These are phyloP conservation scores for Starmera amethionina DNA, from an alignment of 805 yeast species.

Conservation along the genomic window DNA sequence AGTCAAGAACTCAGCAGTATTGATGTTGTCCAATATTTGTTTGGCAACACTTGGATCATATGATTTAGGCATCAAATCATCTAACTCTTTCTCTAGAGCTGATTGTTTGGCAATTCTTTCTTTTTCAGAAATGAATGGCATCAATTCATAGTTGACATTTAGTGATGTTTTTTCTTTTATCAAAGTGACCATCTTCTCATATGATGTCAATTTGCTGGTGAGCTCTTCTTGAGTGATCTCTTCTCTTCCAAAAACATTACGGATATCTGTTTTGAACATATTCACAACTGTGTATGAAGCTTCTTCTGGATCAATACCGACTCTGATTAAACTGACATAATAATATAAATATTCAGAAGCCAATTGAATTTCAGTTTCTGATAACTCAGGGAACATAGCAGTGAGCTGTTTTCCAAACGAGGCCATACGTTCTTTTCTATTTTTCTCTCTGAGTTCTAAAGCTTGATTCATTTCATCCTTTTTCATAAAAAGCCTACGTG, in stretches of 20 bases:
- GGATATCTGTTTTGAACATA: slow-evolving; percentile 34
- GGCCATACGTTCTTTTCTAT: slow-evolving; percentile 23
- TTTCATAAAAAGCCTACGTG: slow-evolving; percentile 56
- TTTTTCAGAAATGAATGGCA: slow-evolving; percentile 26
- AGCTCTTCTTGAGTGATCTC: slow-evolving; percentile 23
- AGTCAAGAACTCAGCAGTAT: no score
- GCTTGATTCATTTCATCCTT: slow-evolving; percentile 39
- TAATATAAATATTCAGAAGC: slow-evolving; percentile 46
- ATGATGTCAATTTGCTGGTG: slow-evolving; percentile 17
- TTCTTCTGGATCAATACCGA: slow-evolving; percentile 47
- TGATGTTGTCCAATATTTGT: background rate
- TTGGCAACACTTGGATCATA: slow-evolving; percentile 2
- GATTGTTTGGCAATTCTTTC: slow-evolving; percentile 14
- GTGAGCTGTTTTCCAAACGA: slow-evolving; percentile 24
- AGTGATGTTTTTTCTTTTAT: slow-evolving; percentile 39
- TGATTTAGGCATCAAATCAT: slow-evolving; percentile 12
- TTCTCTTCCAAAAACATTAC: slow-evolving; percentile 11
- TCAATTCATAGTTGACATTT: slow-evolving; percentile 32
- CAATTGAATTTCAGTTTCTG: slow-evolving; percentile 21
- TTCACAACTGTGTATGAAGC: slow-evolving; percentile 52
- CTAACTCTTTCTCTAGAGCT: slow-evolving; percentile 8
- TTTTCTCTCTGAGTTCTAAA: slow-evolving; percentile 29
- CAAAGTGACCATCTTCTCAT: slow-evolving; percentile 23
- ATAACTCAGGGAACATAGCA: slow-evolving; percentile 13
- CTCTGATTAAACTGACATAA: slow-evolving; percentile 43